Base-by-base conservation (phyloP, 2,329 filamentous ascomycete species). In the Colletotrichum musae region DNA sequence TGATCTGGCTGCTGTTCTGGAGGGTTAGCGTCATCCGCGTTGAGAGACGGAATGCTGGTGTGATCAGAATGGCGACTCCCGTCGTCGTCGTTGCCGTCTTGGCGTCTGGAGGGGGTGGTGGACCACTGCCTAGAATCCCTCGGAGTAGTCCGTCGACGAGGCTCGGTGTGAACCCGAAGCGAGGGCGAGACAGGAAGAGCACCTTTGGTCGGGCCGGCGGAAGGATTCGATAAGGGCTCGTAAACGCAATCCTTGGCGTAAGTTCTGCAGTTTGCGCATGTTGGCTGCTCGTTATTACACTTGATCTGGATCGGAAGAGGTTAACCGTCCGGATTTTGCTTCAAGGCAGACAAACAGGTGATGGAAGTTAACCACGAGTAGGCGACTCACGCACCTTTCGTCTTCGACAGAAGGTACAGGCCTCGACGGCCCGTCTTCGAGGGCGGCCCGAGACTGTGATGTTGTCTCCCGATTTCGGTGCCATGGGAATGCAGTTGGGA, bases 181-280 rank as follows among this genome's bases (percentile, higher is more conserved):
- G 58, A 21, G 12, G 58, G 50, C 18, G 51, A 45, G n/a, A 21
- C n/a, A 9, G 24, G 10, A 4, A 58, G 13, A 43, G 15, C 10
- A 10, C 32, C 32, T 2, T 10, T 36, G 32, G 32, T 10, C 26
- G 36, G 52, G 1, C 74, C 41, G 57, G 9, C 43, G 0, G 21
- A 74, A 73, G 48, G 74, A 73, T 58, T 78, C 74, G 28, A 74
- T 73, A 56, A 79, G 12, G 79, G 77, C 50, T 81, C 79, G 65
- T 84, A 83, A 43, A 78, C 75, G 64, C 85, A 86, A 16, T 80
- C 80, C 58, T 82, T 80, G 6, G 79, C 81, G 70, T 86, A 84
- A 1, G 78, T 80, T 64, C 78, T 77, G 73, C 85, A 87, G 72
- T 84, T 86, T 39, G 79, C 78, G 68, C 85, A 87, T 36, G 74